These are phyloP conservation scores for Saturnispora sanitii DNA, from an alignment of 805 yeast genomes.

Conservation along the genomic window DNA sequence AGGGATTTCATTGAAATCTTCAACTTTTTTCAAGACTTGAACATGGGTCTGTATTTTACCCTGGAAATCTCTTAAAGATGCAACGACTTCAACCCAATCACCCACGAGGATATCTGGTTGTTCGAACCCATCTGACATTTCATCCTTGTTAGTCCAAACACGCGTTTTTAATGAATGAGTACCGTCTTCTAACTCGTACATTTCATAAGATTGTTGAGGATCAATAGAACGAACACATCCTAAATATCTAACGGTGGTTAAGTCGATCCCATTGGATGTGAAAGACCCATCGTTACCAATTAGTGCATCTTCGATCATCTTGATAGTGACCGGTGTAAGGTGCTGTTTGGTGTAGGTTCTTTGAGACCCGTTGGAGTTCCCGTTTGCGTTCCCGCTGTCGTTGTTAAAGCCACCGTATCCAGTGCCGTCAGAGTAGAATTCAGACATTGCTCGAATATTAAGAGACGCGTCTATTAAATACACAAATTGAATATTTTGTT, in stretches of 20 bases:
- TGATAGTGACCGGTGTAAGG: conserved; percentile 62
- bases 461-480: neutral
- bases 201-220: conserved; percentile 45
- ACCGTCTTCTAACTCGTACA: conserved; percentile 65
- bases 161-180: conserved; percentile 59
- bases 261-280: conserved; percentile 46
- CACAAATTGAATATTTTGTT: no score
- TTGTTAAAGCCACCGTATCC: conserved; percentile 29
- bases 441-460: conserved; percentile 18
- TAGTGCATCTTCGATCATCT: conserved; percentile 51
- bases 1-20: conserved; percentile 57
- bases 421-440: conserved; percentile 25
- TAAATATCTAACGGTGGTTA: conserved; percentile 54
- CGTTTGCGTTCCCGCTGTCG: conserved; percentile 17
- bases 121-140: conserved; percentile 30
- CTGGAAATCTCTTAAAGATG: conserved; percentile 48
- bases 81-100: conserved; percentile 51
- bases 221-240: conserved; percentile 61
- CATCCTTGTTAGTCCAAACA: conserved; percentile 52
- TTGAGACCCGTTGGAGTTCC: conserved; percentile 19
- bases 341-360: conserved; percentile 23
- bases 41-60: conserved; percentile 57
- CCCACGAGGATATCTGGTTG: conserved; percentile 33
- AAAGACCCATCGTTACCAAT: conserved; percentile 62
- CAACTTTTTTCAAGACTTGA: conserved; percentile 46